A percentile compares a stretch with the other conserved stretches of the same genome.
These are phyloP conservation scores for Fusarium tuaranense DNA, from an alignment of 2,329 filamentous ascomycete genomes.

Conservation along the genomic window DNA sequence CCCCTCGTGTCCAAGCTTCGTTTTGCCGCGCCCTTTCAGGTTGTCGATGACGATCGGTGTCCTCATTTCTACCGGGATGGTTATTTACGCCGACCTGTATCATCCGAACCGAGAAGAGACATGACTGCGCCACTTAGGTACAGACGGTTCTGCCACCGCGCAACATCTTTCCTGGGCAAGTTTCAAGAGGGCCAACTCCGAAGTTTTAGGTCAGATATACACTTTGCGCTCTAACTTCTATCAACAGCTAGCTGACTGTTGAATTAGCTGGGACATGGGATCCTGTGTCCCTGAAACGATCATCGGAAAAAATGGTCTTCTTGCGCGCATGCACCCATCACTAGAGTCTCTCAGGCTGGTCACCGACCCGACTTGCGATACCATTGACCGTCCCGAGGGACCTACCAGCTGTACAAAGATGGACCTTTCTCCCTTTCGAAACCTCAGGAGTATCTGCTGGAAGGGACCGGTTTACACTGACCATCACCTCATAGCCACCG, in stretches of 20 bases:
- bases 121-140: too few relatives aligned
- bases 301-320: not conserved
- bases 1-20: not conserved
- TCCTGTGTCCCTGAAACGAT: not conserved
- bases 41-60: not conserved
- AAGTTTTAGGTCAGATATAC: not conserved
- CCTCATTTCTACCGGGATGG: not conserved
- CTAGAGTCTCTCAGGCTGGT: not conserved
- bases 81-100: too few relatives aligned
- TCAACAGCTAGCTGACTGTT: not conserved
- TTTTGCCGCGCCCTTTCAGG: not conserved
- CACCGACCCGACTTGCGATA: not conserved
- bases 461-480: not conserved
- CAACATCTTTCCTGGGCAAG: too few relatives aligned
- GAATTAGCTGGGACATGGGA: not conserved
- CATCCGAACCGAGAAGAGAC: too few relatives aligned
- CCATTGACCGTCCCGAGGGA: not conserved
- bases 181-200: too few relatives aligned
- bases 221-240: not conserved
- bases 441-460: not conserved
- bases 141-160: too few relatives aligned
- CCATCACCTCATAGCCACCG: too few relatives aligned
- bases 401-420: not conserved
- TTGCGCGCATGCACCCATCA: fast-evolving
- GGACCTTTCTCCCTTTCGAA: not conserved